phyloP scores from a whole-genome alignment of 805 yeast genomes.

The Maudiozyma pseudohumilis region DNA sequence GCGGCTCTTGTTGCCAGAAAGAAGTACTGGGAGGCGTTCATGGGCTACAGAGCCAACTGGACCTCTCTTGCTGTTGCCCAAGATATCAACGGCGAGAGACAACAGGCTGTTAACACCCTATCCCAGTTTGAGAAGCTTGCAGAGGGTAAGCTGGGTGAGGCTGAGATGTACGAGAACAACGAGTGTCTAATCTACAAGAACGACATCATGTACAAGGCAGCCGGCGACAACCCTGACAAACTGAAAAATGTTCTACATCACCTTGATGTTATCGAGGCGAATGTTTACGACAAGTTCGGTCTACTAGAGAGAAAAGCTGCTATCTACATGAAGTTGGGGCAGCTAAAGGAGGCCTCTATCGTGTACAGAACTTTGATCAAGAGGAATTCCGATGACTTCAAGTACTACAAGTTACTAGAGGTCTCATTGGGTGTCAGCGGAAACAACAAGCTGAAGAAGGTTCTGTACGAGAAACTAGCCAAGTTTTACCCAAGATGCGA shows the following conservation, averaged over 20 bases:
- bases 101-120: slow-evolving; percentile 62
- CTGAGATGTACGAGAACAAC: slow-evolving; percentile 66
- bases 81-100: slow-evolving; percentile 58
- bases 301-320: slow-evolving; percentile 59
- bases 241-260: slow-evolving; percentile 52
- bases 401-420: slow-evolving; percentile 61
- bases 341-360: slow-evolving; percentile 52
- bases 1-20: slow-evolving; percentile 54
- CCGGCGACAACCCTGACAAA: slow-evolving; percentile 35
- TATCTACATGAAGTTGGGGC: slow-evolving; percentile 49
- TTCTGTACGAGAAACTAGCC: slow-evolving; percentile 55
- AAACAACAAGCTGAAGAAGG: slow-evolving; percentile 41
- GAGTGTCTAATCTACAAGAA: slow-evolving; percentile 73
- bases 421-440: slow-evolving; percentile 42
- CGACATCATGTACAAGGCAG: slow-evolving; percentile 50
- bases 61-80: slow-evolving; percentile 80
- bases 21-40: slow-evolving; percentile 55
- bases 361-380: slow-evolving; percentile 60
- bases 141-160: slow-evolving; percentile 53
- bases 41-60: slow-evolving; percentile 88
- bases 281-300: slow-evolving; percentile 49
- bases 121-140: slow-evolving; percentile 67
- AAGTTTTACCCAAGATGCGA: slow-evolving; percentile 75
- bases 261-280: slow-evolving; percentile 43
- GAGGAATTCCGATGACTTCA: slow-evolving; percentile 74